phyloP scores from a whole-genome alignment of 2,329 filamentous ascomycete species.

The Epichloe elymi region DNA sequence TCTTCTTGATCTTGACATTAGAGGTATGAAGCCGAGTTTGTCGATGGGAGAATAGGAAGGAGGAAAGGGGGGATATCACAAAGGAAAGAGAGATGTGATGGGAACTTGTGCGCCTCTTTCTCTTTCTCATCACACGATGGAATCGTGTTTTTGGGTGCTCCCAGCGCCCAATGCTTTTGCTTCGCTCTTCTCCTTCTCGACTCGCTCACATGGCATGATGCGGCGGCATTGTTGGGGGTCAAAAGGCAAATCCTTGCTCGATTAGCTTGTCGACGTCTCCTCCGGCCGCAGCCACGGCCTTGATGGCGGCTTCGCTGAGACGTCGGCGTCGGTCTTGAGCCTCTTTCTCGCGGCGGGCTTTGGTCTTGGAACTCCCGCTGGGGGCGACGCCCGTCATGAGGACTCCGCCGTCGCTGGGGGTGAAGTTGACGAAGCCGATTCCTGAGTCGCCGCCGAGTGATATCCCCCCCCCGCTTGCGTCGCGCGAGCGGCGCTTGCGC shows the following conservation, averaged over 20 bases:
- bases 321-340: slow-evolving; percentile 61
- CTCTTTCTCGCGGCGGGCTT: slow-evolving; percentile 82
- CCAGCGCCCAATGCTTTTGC: too few relatives aligned
- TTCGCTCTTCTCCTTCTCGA: too few relatives aligned
- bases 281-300: slow-evolving; percentile 56
- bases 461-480: slow-evolving; percentile 18
- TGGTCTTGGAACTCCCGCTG: slow-evolving; percentile 84
- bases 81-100: not conserved
- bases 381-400: slow-evolving; percentile 81
- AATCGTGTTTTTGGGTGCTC: too few relatives aligned
- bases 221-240: not conserved
- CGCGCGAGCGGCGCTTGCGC: slow-evolving; percentile 26
- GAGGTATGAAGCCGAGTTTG: not conserved
- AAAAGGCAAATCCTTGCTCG: slow-evolving; percentile 36
- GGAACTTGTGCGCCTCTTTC: not conserved
- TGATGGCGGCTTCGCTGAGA: slow-evolving; percentile 54
- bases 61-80: too few relatives aligned
- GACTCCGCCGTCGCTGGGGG: slow-evolving; percentile 60
- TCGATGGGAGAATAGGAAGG: too few relatives aligned
- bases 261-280: slow-evolving; percentile 47
- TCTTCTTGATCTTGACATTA: not conserved
- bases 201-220: too few relatives aligned
- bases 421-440: slow-evolving; percentile 79
- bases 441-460: slow-evolving; percentile 16
- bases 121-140: too few relatives aligned